These are phyloP conservation scores for Alternaria brassicicola DNA, from an alignment of 2,329 filamentous ascomycete genomes.

Conservation along the genomic window DNA sequence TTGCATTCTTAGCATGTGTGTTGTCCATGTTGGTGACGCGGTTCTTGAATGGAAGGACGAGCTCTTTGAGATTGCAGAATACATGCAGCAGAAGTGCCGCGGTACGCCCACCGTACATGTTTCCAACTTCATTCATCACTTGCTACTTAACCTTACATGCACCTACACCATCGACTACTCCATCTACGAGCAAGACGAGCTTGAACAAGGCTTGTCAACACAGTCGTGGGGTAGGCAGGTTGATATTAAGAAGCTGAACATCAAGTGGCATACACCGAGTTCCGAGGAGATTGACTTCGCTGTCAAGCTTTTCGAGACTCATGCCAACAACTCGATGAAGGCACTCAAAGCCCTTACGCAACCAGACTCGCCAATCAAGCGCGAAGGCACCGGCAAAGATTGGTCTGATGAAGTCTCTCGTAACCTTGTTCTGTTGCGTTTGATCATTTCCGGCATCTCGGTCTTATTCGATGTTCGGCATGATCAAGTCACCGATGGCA, in stretches of 20 bases:
- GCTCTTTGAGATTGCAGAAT: conserved; percentile 86
- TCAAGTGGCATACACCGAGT: conserved; percentile 89
- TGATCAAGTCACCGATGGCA: conserved; percentile 41
- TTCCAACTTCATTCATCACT: conserved; percentile 96
- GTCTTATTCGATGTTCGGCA: conserved; percentile 79
- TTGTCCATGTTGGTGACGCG: conserved; percentile 91
- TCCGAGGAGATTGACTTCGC: conserved; percentile 85
- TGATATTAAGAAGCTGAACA: conserved; percentile 74
- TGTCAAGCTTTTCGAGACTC: conserved; percentile 83
- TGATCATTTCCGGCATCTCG: conserved; percentile 90
- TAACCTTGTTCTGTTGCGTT: conserved; percentile 82
- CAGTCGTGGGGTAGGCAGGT: conserved; percentile 85
- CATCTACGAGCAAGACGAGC: conserved; percentile 79
- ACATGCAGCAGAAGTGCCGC: conserved; percentile 95
- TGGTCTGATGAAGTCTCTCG: conserved; percentile 97
- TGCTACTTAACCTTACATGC: conserved; percentile 90
- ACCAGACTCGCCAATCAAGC: conserved; percentile 79
- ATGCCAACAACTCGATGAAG: conserved; percentile 76
- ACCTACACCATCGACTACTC: conserved; percentile 92
- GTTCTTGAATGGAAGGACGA: conserved; percentile 89
- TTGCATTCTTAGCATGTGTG: conserved; percentile 96
- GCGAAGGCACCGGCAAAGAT: conserved; percentile 95
- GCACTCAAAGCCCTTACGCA: conserved; percentile 81
- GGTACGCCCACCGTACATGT: conserved; percentile 94
- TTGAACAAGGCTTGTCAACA: conserved; percentile 73